A percentile compares a stretch with the other conserved stretches of the same genome.
These are phyloP conservation scores for Diaporthe nobilis DNA, from an alignment of 2,329 filamentous ascomycete genomes.

Conservation along the genomic window DNA sequence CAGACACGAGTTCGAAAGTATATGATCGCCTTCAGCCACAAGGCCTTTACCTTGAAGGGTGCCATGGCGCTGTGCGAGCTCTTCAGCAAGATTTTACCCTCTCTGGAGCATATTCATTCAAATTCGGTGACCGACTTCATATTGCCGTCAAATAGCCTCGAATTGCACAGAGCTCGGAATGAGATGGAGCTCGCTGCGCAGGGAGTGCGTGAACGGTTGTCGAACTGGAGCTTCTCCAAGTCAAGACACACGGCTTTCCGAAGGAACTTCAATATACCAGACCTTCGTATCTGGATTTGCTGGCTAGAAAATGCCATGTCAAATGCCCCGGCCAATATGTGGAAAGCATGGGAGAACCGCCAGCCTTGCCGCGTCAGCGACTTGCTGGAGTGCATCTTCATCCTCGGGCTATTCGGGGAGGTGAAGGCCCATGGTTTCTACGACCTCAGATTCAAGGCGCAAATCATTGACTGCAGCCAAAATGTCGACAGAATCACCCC, in stretches of 20 bases:
- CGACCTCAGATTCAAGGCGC: slow-evolving; percentile 64
- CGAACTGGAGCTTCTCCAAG: slow-evolving; percentile 70
- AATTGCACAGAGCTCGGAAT: slow-evolving; percentile 65
- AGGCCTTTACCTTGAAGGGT: slow-evolving; percentile 48
- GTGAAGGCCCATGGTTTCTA: slow-evolving; percentile 49
- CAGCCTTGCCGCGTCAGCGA: slow-evolving; percentile 75
- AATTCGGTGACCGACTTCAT: slow-evolving; percentile 74
- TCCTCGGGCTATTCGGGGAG: neutral
- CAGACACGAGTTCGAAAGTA: slow-evolving; percentile 77
- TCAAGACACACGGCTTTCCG: slow-evolving; percentile 67
- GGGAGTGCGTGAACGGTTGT: slow-evolving; percentile 49
- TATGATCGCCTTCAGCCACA: slow-evolving; percentile 67
- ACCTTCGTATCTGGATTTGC: slow-evolving; percentile 49
- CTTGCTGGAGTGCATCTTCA: slow-evolving; percentile 73
- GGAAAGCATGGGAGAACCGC: slow-evolving; percentile 62
- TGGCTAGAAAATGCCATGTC: slow-evolving; percentile 34
- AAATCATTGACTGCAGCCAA: slow-evolving; percentile 77
- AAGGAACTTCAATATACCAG: slow-evolving; percentile 63
- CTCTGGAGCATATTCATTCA: slow-evolving; percentile 70
- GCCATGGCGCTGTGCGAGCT: slow-evolving; percentile 48
- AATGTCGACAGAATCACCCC: slow-evolving; percentile 73
- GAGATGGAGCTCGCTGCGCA: slow-evolving; percentile 57
- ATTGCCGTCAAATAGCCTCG: slow-evolving; percentile 66
- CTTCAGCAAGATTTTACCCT: slow-evolving; percentile 62
- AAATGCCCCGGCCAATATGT: slow-evolving; percentile 45